Evolutionary conservation across 345 rosid genomes (phyloP), one percentile per base, ranked within the genome.

Genomic region (Acer saccharum): DNA sequence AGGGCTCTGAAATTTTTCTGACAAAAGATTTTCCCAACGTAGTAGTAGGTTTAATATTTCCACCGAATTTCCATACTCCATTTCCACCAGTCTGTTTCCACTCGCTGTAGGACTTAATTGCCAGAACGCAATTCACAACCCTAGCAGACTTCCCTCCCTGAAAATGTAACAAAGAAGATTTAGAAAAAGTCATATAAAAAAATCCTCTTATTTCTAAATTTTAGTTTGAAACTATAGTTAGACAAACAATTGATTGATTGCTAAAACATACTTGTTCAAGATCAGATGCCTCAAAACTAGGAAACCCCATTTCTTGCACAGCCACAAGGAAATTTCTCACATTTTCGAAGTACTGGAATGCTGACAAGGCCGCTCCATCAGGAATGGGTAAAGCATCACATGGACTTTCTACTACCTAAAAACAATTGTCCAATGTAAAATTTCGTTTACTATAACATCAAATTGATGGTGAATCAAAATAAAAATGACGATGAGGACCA

Each of bases 201-300:
- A 12, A 64, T 21, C 39, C n/a, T 52, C 43, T 39, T 21, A 60
- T 43, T 52, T 68, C 50, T 1, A 27, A 79, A 71, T 48, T 58
- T 29, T 48, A 54, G 4, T 27, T 27, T 48, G n/a, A 44, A 41
- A 57, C 9, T 63, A 16, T 11, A 71, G 3, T 27, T 70, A 13
- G 21, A 41, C 23, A 62, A 64, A 10, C 18, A n/a, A 21, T 39
- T 9, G n/a, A 18, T 18, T 57, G 65, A 12, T 46, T 60, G 64
- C 23, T 60, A 72, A 52, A 12, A 70, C 89, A 57, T 82, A 91
- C 98, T 66, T 93, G 98, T 81, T 93, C 98, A 32, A 93, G 91
- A 91, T 93, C 98, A 79, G 98, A 93, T 64, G 96, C 98, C 69
- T 93, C 98, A 76, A 93, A 93, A 10, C 89, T 87, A 10, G 98